phyloP scores from a whole-genome alignment of 1,284 basidiomycete genomes.

The Naganishia liquefaciens region DNA sequence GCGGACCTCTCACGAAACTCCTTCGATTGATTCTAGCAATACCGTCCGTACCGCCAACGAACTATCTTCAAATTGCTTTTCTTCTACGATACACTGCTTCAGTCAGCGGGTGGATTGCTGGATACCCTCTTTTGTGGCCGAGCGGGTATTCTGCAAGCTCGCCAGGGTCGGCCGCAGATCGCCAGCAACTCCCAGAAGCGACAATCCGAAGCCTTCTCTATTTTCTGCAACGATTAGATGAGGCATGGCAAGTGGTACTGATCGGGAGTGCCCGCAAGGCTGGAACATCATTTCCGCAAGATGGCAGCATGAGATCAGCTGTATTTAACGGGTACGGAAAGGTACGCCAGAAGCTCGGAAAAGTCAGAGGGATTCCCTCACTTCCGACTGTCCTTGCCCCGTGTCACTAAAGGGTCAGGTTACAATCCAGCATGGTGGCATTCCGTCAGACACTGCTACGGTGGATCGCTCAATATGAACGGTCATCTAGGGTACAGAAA shows the following conservation, averaged over 20 bases:
- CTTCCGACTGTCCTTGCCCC: background rate
- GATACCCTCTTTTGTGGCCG: constrained; percentile 23
- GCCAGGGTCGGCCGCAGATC: background rate
- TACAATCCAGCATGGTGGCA: constrained; percentile 7
- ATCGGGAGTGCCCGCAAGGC: background rate
- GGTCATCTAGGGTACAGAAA: background rate
- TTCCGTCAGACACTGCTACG: constrained; percentile 10
- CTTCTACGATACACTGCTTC: constrained; percentile 10
- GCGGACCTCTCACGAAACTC: constrained; percentile 1
- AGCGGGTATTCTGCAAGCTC: background rate
- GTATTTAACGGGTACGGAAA: constrained; percentile 9
- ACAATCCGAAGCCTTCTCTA: constrained; percentile 3
- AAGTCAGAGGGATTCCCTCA: background rate
- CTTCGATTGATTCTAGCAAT: constrained; percentile 16
- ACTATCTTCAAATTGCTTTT: constrained; percentile 7
- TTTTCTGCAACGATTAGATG: constrained; percentile 7
- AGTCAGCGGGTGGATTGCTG: constrained; percentile 19
- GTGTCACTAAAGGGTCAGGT: constrained; percentile 4
- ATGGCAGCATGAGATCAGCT: background rate
- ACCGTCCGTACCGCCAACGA: constrained; percentile 6
- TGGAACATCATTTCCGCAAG: background rate
- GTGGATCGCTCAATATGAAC: constrained; percentile 9
- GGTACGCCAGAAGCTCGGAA: background rate
- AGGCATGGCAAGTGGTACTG: constrained; percentile 11
- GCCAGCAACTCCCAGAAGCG: background rate